Conservation (phyloP, 1,139 yeast genomes). For the Debaryomyces nepalensis region DNA sequence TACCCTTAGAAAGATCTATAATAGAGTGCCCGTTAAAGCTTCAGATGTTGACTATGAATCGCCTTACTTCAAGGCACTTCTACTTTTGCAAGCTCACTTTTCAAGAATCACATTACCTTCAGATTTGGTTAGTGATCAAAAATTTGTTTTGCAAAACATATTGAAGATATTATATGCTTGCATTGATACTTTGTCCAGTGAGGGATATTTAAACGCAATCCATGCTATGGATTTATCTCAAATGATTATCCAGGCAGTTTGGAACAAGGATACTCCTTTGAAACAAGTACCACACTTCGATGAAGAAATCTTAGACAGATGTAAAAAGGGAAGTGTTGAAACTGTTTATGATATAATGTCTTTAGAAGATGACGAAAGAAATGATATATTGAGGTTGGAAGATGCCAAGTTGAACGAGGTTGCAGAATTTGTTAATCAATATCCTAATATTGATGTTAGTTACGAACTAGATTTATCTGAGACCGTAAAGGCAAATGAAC, state of each 20-base stretch:
- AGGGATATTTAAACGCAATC: slow-evolving; percentile 78
- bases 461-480: slow-evolving; percentile 52
- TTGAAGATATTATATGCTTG: slow-evolving; percentile 64
- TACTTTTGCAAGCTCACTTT: slow-evolving; percentile 81
- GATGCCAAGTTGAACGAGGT: slow-evolving; percentile 59
- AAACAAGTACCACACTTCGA: slow-evolving; percentile 78
- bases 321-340: slow-evolving; percentile 59
- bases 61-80: slow-evolving; percentile 70
- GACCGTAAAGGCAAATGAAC: slow-evolving; percentile 45
- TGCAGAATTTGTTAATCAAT: slow-evolving; percentile 87
- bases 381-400: slow-evolving; percentile 59
- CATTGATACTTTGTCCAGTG: slow-evolving; percentile 78
- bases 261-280: slow-evolving; percentile 82
- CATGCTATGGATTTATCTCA: slow-evolving; percentile 88
- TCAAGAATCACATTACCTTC: slow-evolving; percentile 59
- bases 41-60: slow-evolving; percentile 47
- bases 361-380: slow-evolving; percentile 79
- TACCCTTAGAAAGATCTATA: slow-evolving; percentile 54
- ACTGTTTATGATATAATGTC: slow-evolving; percentile 86
- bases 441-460: slow-evolving; percentile 81
- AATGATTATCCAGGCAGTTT: slow-evolving; percentile 84
- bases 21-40: slow-evolving; percentile 63
- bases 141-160: slow-evolving; percentile 51
- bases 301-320: slow-evolving; percentile 58
- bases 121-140: slow-evolving; percentile 65